phyloP scores from a whole-genome alignment of 345 rosid species.

The Mallotus nudiflorus region DNA sequence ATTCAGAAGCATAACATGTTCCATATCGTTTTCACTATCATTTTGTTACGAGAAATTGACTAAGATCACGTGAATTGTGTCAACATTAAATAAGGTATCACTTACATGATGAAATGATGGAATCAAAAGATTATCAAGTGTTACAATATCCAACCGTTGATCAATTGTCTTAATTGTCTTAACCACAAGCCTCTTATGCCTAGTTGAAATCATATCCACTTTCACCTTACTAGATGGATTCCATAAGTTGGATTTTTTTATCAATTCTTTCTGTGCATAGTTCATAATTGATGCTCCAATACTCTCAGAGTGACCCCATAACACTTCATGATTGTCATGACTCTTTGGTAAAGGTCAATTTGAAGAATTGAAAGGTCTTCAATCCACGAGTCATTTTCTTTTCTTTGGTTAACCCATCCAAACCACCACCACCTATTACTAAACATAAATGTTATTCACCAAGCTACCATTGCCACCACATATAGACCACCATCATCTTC shows the following conservation, averaged over 20 bases:
- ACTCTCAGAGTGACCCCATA: slow-evolving; percentile 95
- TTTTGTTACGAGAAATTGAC: slow-evolving; percentile 93
- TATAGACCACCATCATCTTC: no score
- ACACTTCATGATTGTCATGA: slow-evolving; percentile 86
- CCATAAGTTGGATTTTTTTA: slow-evolving; percentile 68
- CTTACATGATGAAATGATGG: slow-evolving; percentile 84
- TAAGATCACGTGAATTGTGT: slow-evolving; percentile 84
- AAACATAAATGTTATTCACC: no score
- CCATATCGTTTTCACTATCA: slow-evolving; percentile 82
- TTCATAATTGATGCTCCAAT: slow-evolving; percentile 82
- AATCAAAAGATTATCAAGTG: slow-evolving; percentile 86
- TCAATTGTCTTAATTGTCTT: slow-evolving; percentile 88
- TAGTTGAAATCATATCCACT: slow-evolving; percentile 42
- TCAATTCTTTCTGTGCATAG: no score
- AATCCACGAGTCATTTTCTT: slow-evolving; percentile 99
- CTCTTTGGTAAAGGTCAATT: slow-evolving; percentile 76
- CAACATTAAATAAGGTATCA: slow-evolving; percentile 87
- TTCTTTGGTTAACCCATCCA: no score
- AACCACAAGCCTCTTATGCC: slow-evolving; percentile 66
- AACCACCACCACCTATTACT: no score
- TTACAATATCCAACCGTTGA: slow-evolving; percentile 87
- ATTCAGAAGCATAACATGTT: slow-evolving; percentile 76
- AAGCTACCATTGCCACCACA: no score
- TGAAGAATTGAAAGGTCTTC: slow-evolving; percentile 85
- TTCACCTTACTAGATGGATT: slow-evolving; percentile 52